A percentile compares a stretch with the other conserved stretches of the same genome.
phyloP scores from a whole-genome alignment of 2,329 filamentous ascomycete genomes.

The Calonectria multiphialidica region DNA sequence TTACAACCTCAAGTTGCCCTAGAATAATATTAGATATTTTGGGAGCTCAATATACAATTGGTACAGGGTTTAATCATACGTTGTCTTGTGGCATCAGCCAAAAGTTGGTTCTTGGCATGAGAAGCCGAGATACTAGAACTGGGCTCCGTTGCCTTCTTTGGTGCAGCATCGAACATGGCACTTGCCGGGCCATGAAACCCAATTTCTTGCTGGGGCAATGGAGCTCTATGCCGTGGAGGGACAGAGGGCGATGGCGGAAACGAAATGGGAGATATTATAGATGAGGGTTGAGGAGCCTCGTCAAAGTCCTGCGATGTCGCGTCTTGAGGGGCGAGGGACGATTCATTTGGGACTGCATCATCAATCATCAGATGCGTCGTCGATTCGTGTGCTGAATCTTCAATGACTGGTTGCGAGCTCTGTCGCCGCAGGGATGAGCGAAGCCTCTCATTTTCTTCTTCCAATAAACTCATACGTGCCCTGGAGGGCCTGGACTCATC shows the following conservation, averaged over 20 bases:
- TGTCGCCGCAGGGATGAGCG: conserved; percentile 41
- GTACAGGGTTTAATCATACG: conserved; percentile 34
- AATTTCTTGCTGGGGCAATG: conserved; percentile 24
- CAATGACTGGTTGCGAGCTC: not conserved
- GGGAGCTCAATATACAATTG: not conserved
- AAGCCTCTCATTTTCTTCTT: conserved; percentile 52
- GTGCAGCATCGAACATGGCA: conserved; percentile 17
- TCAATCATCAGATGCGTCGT: not conserved
- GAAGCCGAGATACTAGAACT: not conserved
- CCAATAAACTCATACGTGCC: conserved; percentile 49
- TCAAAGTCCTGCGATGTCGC: not conserved
- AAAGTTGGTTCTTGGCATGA: conserved; percentile 22
- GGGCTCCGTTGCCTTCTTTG: not conserved
- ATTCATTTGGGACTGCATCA: not conserved
- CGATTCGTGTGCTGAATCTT: not conserved
- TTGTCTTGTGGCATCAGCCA: conserved; percentile 32
- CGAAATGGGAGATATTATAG: not conserved
- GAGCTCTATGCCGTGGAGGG: not conserved
- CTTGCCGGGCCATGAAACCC: conserved; percentile 42
- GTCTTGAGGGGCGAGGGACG: not conserved
- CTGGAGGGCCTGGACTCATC: conserved; percentile 27
- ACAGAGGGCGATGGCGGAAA: not conserved
- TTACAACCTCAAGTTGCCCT: conserved; percentile 62
- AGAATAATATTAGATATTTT: not conserved
- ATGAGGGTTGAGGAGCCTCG: not conserved